Evolutionary conservation across 768 basidiomycete species (phyloP), one percentile per base, ranked within the genome.

Genomic region (Macrolepiota dolichaula): DNA sequence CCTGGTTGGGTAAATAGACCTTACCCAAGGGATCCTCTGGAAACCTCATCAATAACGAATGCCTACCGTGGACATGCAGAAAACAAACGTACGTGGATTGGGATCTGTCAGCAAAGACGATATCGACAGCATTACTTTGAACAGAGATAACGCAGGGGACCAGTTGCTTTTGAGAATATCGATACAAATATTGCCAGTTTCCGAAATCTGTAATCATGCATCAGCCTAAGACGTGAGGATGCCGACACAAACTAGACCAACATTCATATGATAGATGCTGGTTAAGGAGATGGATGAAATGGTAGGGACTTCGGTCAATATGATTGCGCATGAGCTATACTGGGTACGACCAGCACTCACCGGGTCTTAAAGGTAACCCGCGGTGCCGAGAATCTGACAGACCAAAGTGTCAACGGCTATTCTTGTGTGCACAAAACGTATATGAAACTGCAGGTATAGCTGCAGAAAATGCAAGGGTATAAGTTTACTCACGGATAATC

Each of bases 81-180:
- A 40, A 32, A 40, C 22, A 51, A 36, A 79, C 91, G 62, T 70
- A 94, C 93, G 82, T 1, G 95, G 95, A 76, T 98, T 98, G 0
- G 95, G 95, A 66, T 97, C 95, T 11, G 94, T 95, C 53, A 98
- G 79, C 11, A 98, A 84, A 0, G 94, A 96, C 0, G 94, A 96
- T 3, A 98, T 82, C 27, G 94, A 96, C 19, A 98, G 84, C 74
- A 98, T 88, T 68, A 96, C 91, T 78, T 98, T 97, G 81, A 92
- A 95, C 51, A 98, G 78, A 2, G 94, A 96, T 22, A 98, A 74
- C 1, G 95, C 95, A 6, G 95, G 95, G 1, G 92, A 95, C 95
- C 95, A 98, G 68, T 92, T 91, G 68, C 86, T 83, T 76, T 98
- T 97, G 61, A 98, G 82, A 54, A 96, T 93, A 74, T 97, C 91